phyloP scores from a whole-genome alignment of 805 yeast species.

The Candida ascalaphidarum region DNA sequence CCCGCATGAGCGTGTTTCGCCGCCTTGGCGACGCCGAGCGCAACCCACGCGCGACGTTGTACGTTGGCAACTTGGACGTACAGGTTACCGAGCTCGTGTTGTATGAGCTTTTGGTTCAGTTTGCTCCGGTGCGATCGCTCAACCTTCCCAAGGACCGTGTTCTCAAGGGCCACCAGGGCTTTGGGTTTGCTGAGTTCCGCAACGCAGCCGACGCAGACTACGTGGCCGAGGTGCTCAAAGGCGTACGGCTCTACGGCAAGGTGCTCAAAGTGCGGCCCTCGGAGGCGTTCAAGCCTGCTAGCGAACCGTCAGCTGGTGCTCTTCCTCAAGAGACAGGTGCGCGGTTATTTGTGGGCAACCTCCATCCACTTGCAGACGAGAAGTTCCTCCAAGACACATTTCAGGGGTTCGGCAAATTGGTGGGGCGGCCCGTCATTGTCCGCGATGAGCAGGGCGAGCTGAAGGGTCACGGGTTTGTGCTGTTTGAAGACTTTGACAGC shows the following conservation, averaged over 20 bases:
- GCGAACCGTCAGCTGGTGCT: too few species aligned
- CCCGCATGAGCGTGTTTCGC: too few species aligned
- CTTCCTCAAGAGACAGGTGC: slow-evolving; percentile 39
- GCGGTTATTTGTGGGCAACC: slow-evolving; percentile 45
- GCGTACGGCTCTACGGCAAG: slow-evolving; percentile 54
- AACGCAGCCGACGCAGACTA: slow-evolving; percentile 60
- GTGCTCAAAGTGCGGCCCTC: slow-evolving; percentile 51
- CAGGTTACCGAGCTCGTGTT: slow-evolving; percentile 62
- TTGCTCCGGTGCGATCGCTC: slow-evolving; percentile 66
- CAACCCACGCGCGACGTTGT: slow-evolving; percentile 57
- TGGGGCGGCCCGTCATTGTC: slow-evolving; percentile 42
- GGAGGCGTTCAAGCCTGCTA: slow-evolving; percentile 17
- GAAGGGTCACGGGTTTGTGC: slow-evolving; percentile 60
- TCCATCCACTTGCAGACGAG: slow-evolving; percentile 61
- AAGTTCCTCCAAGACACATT: slow-evolving; percentile 49
- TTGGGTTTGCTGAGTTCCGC: slow-evolving; percentile 74
- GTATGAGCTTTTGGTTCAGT: slow-evolving; percentile 78
- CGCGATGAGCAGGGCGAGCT: slow-evolving; percentile 39
- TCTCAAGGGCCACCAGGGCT: slow-evolving; percentile 69
- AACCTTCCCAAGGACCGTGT: slow-evolving; percentile 77
- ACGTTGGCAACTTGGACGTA: slow-evolving; percentile 77
- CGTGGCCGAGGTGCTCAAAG: slow-evolving; percentile 50
- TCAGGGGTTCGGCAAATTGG: slow-evolving; percentile 57
- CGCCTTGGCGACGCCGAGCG: slow-evolving; percentile 36
- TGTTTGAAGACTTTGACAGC: slow-evolving; percentile 53